These are phyloP conservation scores for Ganoderma resinaceum DNA, from an alignment of 1,284 basidiomycete genomes.

Conservation along the genomic window DNA sequence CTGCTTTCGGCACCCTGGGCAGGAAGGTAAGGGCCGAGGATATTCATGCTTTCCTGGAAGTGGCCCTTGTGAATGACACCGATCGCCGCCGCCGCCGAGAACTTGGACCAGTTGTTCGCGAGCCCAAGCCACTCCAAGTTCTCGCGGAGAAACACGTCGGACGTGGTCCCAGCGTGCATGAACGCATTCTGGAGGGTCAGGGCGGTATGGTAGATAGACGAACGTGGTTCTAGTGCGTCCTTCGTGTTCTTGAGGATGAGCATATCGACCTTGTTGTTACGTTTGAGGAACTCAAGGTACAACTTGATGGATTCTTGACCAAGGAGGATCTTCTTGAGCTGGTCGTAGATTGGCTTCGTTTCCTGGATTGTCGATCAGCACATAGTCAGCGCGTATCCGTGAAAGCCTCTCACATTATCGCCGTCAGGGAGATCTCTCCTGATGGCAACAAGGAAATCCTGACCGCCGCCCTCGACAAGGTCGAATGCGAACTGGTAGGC, in stretches of 20 bases:
- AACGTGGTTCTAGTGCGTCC: constrained; percentile 92
- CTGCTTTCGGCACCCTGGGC: constrained; percentile 72
- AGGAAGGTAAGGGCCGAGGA: constrained; percentile 94
- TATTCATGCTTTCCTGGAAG: constrained; percentile 89
- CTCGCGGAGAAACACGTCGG: constrained; percentile 90
- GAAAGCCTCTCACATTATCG: constrained; percentile 54
- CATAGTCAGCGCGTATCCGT: constrained; percentile 2
- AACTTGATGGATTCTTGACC: constrained; percentile 92
- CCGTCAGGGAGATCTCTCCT: constrained; percentile 70
- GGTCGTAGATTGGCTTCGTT: constrained; percentile 69
- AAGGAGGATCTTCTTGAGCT: constrained; percentile 81
- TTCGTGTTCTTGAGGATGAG: constrained; percentile 92
- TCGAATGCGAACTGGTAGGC: constrained; percentile 97
- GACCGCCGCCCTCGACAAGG: constrained; percentile 89
- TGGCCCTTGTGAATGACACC: constrained; percentile 98
- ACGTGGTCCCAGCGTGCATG: constrained; percentile 95
- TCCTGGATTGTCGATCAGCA: constrained; percentile 47
- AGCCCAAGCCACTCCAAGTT: constrained; percentile 95
- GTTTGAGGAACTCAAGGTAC: constrained; percentile 93
- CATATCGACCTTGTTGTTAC: constrained; percentile 92
- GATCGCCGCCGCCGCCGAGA: constrained; percentile 93
- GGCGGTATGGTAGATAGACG: constrained; percentile 95
- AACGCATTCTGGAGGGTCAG: constrained; percentile 96
- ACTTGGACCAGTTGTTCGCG: constrained; percentile 97
- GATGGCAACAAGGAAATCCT: constrained; percentile 87